phyloP scores from a whole-genome alignment of 345 rosid genomes.

The thale cress (Arabidopsis thaliana) region TAIR10.1 NC_003070.9:2026501-2027000 shows the following conservation, averaged over 20 bases:
- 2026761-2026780: background rate
- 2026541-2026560: slow-evolving; percentile 47
- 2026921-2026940: slow-evolving; percentile 41
- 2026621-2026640: slow-evolving; percentile 61
- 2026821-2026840: background rate
- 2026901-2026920: slow-evolving; percentile 50
- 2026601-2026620: slow-evolving; percentile 54
- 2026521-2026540: slow-evolving; percentile 51
- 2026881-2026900: slow-evolving; percentile 49
- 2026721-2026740: slow-evolving; percentile 59
- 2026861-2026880: slow-evolving; percentile 58
- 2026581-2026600: slow-evolving; percentile 59
- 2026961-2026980: slow-evolving; percentile 52
- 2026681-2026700: slow-evolving; percentile 55
- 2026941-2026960: slow-evolving; percentile 36
- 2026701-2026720: slow-evolving; percentile 59
- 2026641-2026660: slow-evolving; percentile 64
- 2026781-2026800: background rate
- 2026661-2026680: slow-evolving; percentile 68
- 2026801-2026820: background rate
- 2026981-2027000: slow-evolving; percentile 45
- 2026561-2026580: slow-evolving; percentile 62
- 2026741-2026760: slow-evolving; percentile 73
- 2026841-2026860: slow-evolving; percentile 57
- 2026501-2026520: slow-evolving; percentile 62